Conservation (phyloP, 306 rosid species). For the Corylus americana region DNA sequence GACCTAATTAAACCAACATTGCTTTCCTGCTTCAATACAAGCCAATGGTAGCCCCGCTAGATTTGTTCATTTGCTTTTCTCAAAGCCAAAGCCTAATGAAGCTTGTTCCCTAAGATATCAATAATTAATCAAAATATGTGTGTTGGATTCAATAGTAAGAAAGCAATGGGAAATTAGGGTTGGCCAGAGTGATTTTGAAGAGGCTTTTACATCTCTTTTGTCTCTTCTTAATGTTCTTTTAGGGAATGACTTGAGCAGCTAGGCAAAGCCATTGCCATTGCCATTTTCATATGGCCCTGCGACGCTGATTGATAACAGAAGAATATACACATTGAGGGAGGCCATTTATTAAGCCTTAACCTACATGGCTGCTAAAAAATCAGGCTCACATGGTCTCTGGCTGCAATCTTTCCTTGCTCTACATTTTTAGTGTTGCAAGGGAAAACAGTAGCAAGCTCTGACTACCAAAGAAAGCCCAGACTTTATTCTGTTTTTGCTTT, state of each 20-base stretch:
- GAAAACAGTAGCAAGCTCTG: conserved; percentile 41
- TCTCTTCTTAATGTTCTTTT: conserved; percentile 21
- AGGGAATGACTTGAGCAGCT: conserved; percentile 31
- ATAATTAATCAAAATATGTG: too few relatives aligned
- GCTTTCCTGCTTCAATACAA: conserved; percentile 7
- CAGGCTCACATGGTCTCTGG: conserved; percentile 47
- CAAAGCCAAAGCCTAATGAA: neutral
- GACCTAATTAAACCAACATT: conserved; percentile 9
- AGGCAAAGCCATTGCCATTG: conserved; percentile 14
- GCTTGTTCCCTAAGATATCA: neutral
- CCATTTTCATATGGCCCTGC: neutral
- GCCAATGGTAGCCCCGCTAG: neutral
- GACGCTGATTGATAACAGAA: conserved; percentile 36
- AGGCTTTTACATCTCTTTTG: conserved; percentile 31
- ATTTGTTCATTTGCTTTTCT: neutral
- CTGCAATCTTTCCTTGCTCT: conserved; percentile 32
- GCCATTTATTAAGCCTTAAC: conserved; percentile 46
- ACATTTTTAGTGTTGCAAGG: conserved; percentile 41
- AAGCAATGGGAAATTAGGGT: too few relatives aligned
- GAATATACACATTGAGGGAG: conserved; percentile 23
- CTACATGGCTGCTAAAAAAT: conserved; percentile 30
- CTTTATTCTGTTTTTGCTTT: conserved; percentile 2
- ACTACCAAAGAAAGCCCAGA: conserved; percentile 27
- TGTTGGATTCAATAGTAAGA: too few relatives aligned
- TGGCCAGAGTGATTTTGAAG: conserved; percentile 8